Conservation (phyloP, 805 yeast species). For the Saccharomycopsis microspora region DNA sequence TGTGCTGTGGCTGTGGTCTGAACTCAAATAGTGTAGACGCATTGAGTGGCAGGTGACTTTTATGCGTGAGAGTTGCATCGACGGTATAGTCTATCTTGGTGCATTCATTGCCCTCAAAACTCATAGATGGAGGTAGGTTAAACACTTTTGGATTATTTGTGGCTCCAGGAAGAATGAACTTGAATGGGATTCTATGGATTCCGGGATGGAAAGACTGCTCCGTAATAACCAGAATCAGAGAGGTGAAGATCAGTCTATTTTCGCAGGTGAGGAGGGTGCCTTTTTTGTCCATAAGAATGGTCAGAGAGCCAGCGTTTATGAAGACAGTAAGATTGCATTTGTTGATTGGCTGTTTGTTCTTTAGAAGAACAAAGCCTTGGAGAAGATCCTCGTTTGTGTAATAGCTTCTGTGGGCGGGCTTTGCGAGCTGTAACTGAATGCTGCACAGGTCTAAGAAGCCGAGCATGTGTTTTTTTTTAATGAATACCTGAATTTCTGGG, state of each 20-base stretch:
- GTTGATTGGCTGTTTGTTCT: slow-evolving; percentile 5
- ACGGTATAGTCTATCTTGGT: slow-evolving; percentile 14
- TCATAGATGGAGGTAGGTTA: slow-evolving; percentile 11
- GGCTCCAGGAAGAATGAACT: slow-evolving; percentile 7
- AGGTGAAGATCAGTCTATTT: slow-evolving; percentile 6
- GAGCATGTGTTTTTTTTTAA: not conserved
- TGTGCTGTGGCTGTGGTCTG: slow-evolving; percentile 7
- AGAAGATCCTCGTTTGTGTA: slow-evolving; percentile 9
- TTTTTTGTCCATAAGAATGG: slow-evolving; percentile 8
- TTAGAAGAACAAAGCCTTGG: slow-evolving; percentile 3
- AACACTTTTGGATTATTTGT: not conserved
- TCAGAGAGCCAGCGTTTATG: slow-evolving; percentile 7
- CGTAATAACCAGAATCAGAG: not conserved
- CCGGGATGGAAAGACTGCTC: slow-evolving; percentile 1
- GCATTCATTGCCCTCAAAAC: slow-evolving; percentile 1
- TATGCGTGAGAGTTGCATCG: slow-evolving; percentile 3
- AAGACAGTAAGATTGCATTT: slow-evolving; percentile 1
- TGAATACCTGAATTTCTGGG: not conserved
- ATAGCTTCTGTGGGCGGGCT: not conserved
- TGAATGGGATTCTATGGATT: slow-evolving; percentile 2
- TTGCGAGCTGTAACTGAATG: slow-evolving; percentile 1
- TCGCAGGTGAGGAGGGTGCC: slow-evolving; percentile 13
- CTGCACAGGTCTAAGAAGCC: slow-evolving; percentile 4
- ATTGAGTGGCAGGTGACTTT: slow-evolving; percentile 1
- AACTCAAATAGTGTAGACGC: slow-evolving; percentile 3